phyloP scores from a whole-genome alignment of 495 filamentous ascomycete species.

The Daldinia loculata region DNA sequence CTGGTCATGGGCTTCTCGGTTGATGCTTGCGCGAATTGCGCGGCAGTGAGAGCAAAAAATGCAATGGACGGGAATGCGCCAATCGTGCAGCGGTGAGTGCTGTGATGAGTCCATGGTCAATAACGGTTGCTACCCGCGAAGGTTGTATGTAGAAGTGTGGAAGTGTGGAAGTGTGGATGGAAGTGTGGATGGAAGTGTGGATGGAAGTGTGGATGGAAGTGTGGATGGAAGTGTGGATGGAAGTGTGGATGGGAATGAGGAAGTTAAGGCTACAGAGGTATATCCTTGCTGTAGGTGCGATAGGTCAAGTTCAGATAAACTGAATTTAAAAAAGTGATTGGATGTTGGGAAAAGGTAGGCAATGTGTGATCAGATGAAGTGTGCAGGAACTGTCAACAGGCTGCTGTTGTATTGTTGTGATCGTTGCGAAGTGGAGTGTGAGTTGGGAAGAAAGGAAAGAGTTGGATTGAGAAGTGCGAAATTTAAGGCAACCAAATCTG shows the following conservation, averaged over 20 bases:
- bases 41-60: conserved; percentile 19
- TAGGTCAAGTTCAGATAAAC: conserved; percentile 1
- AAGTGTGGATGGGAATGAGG: background rate
- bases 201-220: too few species aligned
- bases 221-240: background rate
- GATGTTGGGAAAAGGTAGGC: background rate
- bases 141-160: background rate
- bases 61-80: conserved; percentile 26
- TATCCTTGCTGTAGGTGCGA: background rate
- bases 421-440: background rate
- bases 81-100: conserved; percentile 13
- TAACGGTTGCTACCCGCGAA: background rate
- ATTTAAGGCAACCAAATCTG: background rate
- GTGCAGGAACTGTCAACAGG: conserved; percentile 3
- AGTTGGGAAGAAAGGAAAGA: conserved; percentile 4
- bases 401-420: background rate
- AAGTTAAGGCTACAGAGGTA: background rate
- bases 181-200: background rate
- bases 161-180: background rate
- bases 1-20: background rate
- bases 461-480: background rate
- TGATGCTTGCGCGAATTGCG: background rate
- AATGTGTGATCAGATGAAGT: background rate
- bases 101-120: conserved; percentile 27
- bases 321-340: background rate